phyloP scores from a whole-genome alignment of 208 protist species.

The Leishmania tropica region DNA sequence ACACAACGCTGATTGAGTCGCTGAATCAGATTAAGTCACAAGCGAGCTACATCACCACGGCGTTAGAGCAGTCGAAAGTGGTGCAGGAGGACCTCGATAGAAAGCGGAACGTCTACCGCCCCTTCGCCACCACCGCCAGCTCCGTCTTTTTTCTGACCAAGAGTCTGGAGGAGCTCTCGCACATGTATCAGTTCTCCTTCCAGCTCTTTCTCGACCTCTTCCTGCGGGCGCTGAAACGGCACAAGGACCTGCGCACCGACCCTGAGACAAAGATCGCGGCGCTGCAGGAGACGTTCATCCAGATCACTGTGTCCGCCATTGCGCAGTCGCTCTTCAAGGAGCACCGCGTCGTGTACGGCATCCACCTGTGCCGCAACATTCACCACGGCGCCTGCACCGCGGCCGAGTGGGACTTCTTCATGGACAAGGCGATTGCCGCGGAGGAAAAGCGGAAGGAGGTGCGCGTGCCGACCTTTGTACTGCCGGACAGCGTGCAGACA shows the following conservation, averaged over 20 bases:
- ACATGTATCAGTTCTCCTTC: constrained; percentile 98
- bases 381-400: constrained; percentile 56
- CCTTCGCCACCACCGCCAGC: constrained; percentile 91
- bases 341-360: constrained; percentile 95
- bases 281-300: constrained; percentile 82
- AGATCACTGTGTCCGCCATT: constrained; percentile 80
- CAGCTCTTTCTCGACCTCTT: constrained; percentile 91
- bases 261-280: constrained; percentile 85
- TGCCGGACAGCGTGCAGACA: constrained; percentile 80
- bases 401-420: constrained; percentile 95
- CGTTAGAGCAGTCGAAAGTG: constrained; percentile 87
- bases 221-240: constrained; percentile 56
- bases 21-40: constrained; percentile 97
- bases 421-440: constrained; percentile 45
- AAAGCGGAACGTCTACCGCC: constrained; percentile 95
- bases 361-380: constrained; percentile 94
- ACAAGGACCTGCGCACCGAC: constrained; percentile 78
- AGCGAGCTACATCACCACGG: constrained; percentile 83
- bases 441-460: constrained; percentile 65
- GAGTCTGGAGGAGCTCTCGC: constrained; percentile 89
- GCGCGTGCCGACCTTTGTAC: constrained; percentile 87
- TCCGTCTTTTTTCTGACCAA: constrained; percentile 95
- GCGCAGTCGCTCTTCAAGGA: constrained; percentile 95
- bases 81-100: constrained; percentile 92
- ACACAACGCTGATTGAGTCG: constrained; percentile 93